phyloP scores from a whole-genome alignment of 306 rosid genomes.

The Vicia sativa region DNA sequence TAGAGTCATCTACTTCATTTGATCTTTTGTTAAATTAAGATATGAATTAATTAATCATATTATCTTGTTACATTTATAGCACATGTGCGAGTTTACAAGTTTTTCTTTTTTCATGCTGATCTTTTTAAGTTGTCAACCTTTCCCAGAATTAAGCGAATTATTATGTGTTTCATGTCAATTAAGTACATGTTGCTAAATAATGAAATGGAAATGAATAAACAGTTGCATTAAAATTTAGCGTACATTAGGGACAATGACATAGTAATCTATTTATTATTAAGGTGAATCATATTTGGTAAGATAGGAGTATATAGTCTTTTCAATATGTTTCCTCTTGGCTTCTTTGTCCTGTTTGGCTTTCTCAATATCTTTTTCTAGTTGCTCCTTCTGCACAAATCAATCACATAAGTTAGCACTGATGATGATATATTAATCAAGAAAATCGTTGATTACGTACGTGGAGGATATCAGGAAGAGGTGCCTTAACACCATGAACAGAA shows the following conservation, averaged over 20 bases:
- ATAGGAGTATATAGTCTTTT: not conserved
- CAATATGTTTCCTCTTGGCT: not conserved
- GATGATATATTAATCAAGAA: no score
- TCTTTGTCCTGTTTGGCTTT: no score
- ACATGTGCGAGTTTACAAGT: no score
- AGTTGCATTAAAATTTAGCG: no score
- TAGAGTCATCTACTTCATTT: constrained; percentile 26
- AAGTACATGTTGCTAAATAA: not conserved
- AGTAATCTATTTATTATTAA: no score
- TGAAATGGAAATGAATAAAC: no score
- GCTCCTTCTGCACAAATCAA: not conserved
- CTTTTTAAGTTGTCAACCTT: no score
- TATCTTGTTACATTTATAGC: constrained; percentile 35
- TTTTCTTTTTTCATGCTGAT: not conserved
- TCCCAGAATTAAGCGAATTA: no score
- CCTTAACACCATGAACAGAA: not conserved
- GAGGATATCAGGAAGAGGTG: not conserved
- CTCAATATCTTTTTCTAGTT: no score
- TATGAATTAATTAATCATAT: constrained; percentile 21
- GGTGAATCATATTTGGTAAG: no score
- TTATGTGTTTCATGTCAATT: not conserved
- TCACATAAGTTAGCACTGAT: not conserved
- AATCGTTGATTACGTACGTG: not conserved
- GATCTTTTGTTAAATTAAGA: constrained; percentile 31
- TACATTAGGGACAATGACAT: no score